phyloP scores from a whole-genome alignment of 2,329 filamentous ascomycete species.

The Cytospora schulzeri region DNA sequence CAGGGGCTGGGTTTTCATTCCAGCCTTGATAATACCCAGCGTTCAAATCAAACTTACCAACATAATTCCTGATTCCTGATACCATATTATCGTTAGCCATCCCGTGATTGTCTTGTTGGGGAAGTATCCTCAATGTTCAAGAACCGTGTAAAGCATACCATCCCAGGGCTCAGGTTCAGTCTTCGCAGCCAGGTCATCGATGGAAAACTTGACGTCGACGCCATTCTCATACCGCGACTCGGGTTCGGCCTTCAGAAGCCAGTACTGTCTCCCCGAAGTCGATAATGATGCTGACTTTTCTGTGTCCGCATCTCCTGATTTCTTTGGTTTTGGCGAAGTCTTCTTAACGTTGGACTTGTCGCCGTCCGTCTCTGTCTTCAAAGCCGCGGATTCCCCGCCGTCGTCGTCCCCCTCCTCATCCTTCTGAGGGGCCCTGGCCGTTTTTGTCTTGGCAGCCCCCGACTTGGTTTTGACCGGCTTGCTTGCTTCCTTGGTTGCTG shows the following conservation, averaged over 20 bases:
- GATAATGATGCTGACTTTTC: slow-evolving; percentile 3
- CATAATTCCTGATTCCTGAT: slow-evolving; percentile 41
- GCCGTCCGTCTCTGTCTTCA: background rate
- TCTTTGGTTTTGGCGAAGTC: background rate
- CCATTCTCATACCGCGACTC: slow-evolving; percentile 85
- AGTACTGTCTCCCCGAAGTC: slow-evolving; percentile 51
- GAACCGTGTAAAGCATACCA: slow-evolving; percentile 55
- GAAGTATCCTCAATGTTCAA: slow-evolving; percentile 24
- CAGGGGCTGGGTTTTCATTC: background rate
- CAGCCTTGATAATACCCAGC: too few species aligned
- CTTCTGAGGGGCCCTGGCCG: background rate
- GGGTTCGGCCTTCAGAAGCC: slow-evolving; percentile 87
- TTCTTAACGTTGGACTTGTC: background rate
- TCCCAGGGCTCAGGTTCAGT: slow-evolving; percentile 87
- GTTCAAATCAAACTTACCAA: slow-evolving; percentile 22
- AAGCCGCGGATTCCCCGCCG: background rate
- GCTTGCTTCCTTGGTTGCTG: background rate
- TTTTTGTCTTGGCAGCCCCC: background rate
- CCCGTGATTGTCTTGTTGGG: slow-evolving; percentile 35
- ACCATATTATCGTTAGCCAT: slow-evolving; percentile 27
- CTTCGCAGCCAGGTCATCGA: slow-evolving; percentile 79
- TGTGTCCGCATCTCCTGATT: background rate
- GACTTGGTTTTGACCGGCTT: background rate
- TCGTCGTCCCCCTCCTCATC: background rate
- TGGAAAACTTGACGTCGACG: slow-evolving; percentile 88